These are phyloP conservation scores for Eucalyptus pumila DNA, from an alignment of 345 rosid species.

Conservation along the genomic window DNA sequence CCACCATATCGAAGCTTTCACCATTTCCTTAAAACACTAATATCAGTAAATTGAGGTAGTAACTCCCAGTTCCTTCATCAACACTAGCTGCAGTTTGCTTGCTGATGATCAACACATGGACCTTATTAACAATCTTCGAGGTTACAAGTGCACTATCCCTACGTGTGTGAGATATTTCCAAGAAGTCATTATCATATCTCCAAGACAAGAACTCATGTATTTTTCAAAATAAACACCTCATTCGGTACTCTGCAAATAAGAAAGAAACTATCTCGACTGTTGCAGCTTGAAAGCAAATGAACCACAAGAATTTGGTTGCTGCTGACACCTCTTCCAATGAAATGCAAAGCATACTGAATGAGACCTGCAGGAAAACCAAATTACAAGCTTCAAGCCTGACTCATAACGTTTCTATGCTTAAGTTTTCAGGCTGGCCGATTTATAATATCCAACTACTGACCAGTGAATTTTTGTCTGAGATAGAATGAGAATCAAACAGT, in stretches of 20 bases:
- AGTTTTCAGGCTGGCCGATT: background rate
- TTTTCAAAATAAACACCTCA: background rate
- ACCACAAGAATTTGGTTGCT: background rate
- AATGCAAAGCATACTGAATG: background rate
- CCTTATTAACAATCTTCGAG: background rate
- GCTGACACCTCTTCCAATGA: background rate
- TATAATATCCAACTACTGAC: background rate
- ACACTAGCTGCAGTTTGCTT: background rate
- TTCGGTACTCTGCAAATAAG: background rate
- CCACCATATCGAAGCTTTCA: background rate
- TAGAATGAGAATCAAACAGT: background rate
- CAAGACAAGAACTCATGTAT: background rate
- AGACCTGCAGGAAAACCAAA: background rate
- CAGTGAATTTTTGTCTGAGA: background rate
- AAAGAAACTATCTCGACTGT: background rate
- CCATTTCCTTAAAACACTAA: background rate
- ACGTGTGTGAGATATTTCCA: background rate
- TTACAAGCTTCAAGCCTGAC: background rate
- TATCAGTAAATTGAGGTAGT: background rate
- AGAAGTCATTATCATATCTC: background rate
- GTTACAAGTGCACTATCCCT: background rate
- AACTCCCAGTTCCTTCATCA: background rate
- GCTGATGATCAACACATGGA: background rate
- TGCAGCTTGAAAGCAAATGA: background rate
- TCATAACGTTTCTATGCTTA: background rate